These are phyloP conservation scores for Begonia loranthoides DNA, from an alignment of 306 rosid genomes.

Conservation along the genomic window DNA sequence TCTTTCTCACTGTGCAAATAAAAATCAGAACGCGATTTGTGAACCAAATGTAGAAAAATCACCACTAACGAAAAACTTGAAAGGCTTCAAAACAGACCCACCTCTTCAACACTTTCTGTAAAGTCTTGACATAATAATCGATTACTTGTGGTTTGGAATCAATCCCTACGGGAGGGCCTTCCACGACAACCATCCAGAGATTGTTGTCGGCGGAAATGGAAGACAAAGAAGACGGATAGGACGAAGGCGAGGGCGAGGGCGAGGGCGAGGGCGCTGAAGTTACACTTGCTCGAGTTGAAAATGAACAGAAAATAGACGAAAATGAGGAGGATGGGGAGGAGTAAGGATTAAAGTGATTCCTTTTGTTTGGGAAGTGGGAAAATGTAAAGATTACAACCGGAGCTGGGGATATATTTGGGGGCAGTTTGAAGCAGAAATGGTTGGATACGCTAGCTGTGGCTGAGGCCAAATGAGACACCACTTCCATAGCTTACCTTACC, in stretches of 20 bases:
- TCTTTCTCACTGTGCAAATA: conserved; percentile 45
- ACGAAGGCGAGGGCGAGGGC: conserved; percentile 16
- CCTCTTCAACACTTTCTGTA: conserved; percentile 51
- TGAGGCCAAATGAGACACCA: conserved; percentile 16
- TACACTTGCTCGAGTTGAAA: conserved; percentile 16
- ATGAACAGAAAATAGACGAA: conserved; percentile 6
- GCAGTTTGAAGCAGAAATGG: conserved; percentile 18
- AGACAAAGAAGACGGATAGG: conserved; percentile 18
- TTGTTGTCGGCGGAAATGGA: conserved; percentile 24
- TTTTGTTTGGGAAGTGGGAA: conserved; percentile 13
- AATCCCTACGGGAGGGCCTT: conserved; percentile 35
- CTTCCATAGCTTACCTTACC: conserved; percentile 46
- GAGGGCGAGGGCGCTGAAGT: conserved; percentile 24
- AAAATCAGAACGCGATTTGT: conserved; percentile 15
- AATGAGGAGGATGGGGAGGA: conserved; percentile 15
- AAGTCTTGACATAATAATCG: conserved; percentile 41
- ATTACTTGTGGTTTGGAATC: conserved; percentile 34
- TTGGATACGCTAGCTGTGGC: conserved; percentile 14
- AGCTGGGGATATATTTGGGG: conserved; percentile 15
- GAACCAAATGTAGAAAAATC: background rate
- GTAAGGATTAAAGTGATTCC: conserved; percentile 11
- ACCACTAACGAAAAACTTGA: background rate
- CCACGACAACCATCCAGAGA: conserved; percentile 68
- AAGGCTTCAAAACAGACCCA: conserved; percentile 12
- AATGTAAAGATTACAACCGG: conserved; percentile 19